A percentile compares a stretch with the other conserved stretches of the same genome.
phyloP scores from a whole-genome alignment of 2,329 filamentous ascomycete genomes.

The Ploettnerulaceae sp. region DNA sequence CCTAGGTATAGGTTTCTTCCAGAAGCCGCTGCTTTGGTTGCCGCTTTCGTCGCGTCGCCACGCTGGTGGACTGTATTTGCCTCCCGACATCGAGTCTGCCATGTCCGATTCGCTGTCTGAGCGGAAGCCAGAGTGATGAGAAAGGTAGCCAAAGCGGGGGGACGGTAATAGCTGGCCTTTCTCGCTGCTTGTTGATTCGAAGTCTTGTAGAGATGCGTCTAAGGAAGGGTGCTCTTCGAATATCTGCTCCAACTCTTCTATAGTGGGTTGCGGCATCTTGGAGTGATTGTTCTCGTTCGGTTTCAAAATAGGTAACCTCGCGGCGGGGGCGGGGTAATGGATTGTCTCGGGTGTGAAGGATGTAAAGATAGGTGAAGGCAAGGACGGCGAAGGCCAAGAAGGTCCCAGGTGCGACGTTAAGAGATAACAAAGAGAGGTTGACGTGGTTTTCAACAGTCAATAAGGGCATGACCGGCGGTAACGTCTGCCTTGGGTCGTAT shows the following conservation, averaged over 20 bases:
- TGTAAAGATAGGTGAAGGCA: conserved; percentile 30
- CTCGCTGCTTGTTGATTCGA: conserved; percentile 47
- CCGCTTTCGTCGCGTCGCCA: conserved; percentile 48
- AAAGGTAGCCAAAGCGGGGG: conserved; percentile 48
- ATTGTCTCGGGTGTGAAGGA: conserved; percentile 28
- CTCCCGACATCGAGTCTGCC: conserved; percentile 41
- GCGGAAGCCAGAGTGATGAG: conserved; percentile 60
- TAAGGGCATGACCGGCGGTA: conserved; percentile 28
- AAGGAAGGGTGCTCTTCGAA: conserved; percentile 56
- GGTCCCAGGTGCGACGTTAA: conserved; percentile 32
- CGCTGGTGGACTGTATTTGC: conserved; percentile 62
- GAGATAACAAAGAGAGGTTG: conserved; percentile 30
- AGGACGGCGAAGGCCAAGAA: conserved; percentile 27
- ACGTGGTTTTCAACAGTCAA: conserved; percentile 33
- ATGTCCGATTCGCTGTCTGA: conserved; percentile 40
- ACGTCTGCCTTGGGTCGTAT: conserved; percentile 14
- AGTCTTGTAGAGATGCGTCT: conserved; percentile 57
- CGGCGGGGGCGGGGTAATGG: conserved; percentile 12
- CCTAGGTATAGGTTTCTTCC: conserved; percentile 47
- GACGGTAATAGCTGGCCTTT: conserved; percentile 22
- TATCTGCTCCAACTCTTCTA: conserved; percentile 43
- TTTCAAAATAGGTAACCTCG: conserved; percentile 1
- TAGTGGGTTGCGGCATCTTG: conserved; percentile 23
- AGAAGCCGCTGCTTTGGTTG: conserved; percentile 41
- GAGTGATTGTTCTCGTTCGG: conserved; percentile 3